phyloP scores from a whole-genome alignment of 2,329 filamentous ascomycete genomes.

The Xylaria sp. region DNA sequence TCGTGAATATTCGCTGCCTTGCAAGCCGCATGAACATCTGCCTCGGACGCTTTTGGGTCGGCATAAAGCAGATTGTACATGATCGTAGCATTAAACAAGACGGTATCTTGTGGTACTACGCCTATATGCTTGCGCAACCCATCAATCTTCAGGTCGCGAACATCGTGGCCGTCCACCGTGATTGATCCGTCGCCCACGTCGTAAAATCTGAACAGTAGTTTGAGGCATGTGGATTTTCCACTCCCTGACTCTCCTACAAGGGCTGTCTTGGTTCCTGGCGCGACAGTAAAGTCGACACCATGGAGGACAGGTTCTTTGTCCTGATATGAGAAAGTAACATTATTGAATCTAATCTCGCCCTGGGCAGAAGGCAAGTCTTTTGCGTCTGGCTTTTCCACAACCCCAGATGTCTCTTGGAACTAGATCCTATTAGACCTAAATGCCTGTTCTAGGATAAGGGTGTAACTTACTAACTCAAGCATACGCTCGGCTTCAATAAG shows the following conservation, averaged over 20 bases:
- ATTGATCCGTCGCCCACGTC: constrained; percentile 65
- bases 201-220: constrained; percentile 69
- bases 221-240: constrained; percentile 68
- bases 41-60: constrained; percentile 62
- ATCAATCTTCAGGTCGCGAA: constrained; percentile 55
- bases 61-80: constrained; percentile 70
- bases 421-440: constrained; percentile 14
- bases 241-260: constrained; percentile 59
- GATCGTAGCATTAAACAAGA: constrained; percentile 67
- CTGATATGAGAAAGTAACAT: constrained; percentile 58
- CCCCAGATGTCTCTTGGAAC: constrained; percentile 57
- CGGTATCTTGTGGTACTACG: constrained; percentile 65
- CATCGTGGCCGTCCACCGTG: constrained; percentile 65
- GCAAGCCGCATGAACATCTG: constrained; percentile 65
- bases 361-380: constrained; percentile 45
- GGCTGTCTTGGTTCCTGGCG: constrained; percentile 58
- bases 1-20: constrained; percentile 67
- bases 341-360: constrained; percentile 55
- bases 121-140: constrained; percentile 65
- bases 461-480: constrained; percentile 53
- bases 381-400: constrained; percentile 56
- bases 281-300: constrained; percentile 55
- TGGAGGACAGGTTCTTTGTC: constrained; percentile 53
- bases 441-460: background rate
- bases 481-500: constrained; percentile 59